Base-by-base conservation (phyloP, 2,329 filamentous ascomycete genomes). In the Cadophora sp. region DNA sequence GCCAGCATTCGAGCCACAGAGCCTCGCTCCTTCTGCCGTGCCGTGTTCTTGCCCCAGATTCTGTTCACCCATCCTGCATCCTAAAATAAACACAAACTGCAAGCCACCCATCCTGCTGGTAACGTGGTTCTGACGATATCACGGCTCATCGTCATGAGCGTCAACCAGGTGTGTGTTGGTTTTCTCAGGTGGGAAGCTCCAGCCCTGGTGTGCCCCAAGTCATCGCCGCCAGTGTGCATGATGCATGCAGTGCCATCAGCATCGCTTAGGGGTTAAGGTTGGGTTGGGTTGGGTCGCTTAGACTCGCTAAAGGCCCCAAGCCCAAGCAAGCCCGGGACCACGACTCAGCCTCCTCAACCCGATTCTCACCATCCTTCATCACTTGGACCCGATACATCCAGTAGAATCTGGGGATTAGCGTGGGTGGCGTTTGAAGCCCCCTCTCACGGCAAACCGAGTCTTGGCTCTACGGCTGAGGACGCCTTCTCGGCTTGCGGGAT, bases 271-370 rank as follows among this genome's bases (percentile, higher is more conserved):
- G n/a, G n/a, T n/a, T n/a, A n/a, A n/a, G n/a, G n/a, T n/a, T n/a
- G n/a, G n/a, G n/a, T n/a, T n/a, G n/a, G n/a, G n/a, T n/a, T 58
- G 33, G 55, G 39, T 43, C 36, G 53, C 33, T 58, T 22, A n/a
- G 24, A 22, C 18, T 58, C 53, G 36, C 14, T 11, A 27, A 43
- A 59, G 55, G 39, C 51, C 30, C 24, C 27, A 55, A n/a, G 27
- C 51, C 51, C 51, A 27, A 11, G 36, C 27, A 55, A n/a, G 27
- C 51, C 51, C 51, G n/a, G 20, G 36, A 22, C n/a, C 36, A 7
- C 36, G 55, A 43, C 55, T 59, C 55, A 59, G 55, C 55, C 55
- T 27, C 55, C 36, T 13, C 55, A 59, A 27, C 36, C 33, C 55
- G 18, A 59, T 9, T 18, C 20, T 59, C 33, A 43, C 6, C 14